Percentiles rank a stretch among this genome's conserved stretches.
Evolutionary conservation across 345 rosid species (phyloP).

Genomic region (Rubroshorea leprosula): DNA sequence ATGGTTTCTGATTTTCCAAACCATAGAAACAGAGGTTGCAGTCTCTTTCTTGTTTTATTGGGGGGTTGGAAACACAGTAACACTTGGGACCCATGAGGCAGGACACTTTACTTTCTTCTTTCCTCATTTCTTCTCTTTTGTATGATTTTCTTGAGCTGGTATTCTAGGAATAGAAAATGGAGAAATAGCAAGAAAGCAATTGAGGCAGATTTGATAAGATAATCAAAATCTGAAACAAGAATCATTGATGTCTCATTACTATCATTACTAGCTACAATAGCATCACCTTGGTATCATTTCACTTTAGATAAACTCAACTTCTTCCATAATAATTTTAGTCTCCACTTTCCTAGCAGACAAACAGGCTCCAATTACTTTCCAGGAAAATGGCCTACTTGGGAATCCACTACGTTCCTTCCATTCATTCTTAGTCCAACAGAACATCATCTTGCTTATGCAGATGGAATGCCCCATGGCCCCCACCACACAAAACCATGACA

Average conservation of each 20-base stretch:
- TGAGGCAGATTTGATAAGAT: not conserved
- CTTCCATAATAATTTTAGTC: slow-evolving; percentile 2
- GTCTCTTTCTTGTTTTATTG: not conserved
- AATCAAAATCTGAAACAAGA: not conserved
- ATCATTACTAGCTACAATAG: slow-evolving; percentile 7
- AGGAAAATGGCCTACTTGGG: slow-evolving; percentile 19
- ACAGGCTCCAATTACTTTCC: slow-evolving; percentile 18
- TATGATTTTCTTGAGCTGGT: not conserved
- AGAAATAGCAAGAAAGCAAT: not conserved
- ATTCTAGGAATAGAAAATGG: slow-evolving; percentile 2
- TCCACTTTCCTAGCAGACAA: not conserved
- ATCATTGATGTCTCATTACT: not conserved
- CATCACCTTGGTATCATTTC: slow-evolving; percentile 8
- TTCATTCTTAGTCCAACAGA: slow-evolving; percentile 1
- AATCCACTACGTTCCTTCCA: slow-evolving; percentile 23
- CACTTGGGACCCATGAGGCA: not conserved
- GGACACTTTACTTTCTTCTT: no score
- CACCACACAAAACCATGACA: slow-evolving; percentile 19
- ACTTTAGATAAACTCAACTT: slow-evolving; percentile 10
- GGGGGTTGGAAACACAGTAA: not conserved
- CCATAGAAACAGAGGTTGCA: not conserved
- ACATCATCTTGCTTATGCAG: slow-evolving; percentile 6
- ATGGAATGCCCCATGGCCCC: slow-evolving; percentile 25
- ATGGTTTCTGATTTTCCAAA: not conserved
- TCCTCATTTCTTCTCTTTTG: not conserved